Base-by-base conservation (phyloP, 2,329 filamentous ascomycete genomes). In the Fusarium sp. region DNA sequence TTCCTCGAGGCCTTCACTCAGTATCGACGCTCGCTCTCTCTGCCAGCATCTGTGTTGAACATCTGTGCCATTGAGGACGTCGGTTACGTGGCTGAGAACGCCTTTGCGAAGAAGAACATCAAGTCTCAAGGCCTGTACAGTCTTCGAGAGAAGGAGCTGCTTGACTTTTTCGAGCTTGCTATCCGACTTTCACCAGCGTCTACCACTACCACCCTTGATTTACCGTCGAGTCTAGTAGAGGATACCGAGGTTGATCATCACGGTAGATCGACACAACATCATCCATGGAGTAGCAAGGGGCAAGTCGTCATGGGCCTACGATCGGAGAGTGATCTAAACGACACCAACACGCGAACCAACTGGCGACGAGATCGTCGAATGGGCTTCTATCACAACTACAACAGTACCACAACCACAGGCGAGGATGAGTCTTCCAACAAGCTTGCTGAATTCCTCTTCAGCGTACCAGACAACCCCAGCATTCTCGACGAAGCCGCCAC, bases 331-430 rank as follows among this genome's bases (percentile, higher is more conserved):
- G 45, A 50, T 24, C 61, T 64, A 22, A 54, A 64, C 33, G 50
- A 52, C 14, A 31, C 48, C 33, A 37, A 64, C 22, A 64, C 45
- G 2, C 24, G 48, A 20, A 52, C 61, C 14, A 54, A 54, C 18
- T 64, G 61, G 61, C 24, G 61, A 24, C 48, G 50, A 27, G 61
- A 64, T 18, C 61, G 61, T 20, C 33, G 61, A n/a, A 64, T 54
- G 61, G 61, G 45, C 14, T 50, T 64, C n/a, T 64, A 64, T 20
- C 61, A 64, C 24, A 64, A 54, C 24, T 31, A 43, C 22, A 27
- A n/a, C 22, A 37, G 13, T 9, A 5, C 13, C 52, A 18, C 16
- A 5, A 2, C 8, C 14, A 37, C 52, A 22, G 52, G 4, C 1
- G 7, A 57, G 6, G 11, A 57, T 1, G 20, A 24, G 11, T 57